A percentile compares a stretch with the other conserved stretches of the same genome.
phyloP scores from a whole-genome alignment of 768 basidiomycete species.

The Lactarius sp. region DNA sequence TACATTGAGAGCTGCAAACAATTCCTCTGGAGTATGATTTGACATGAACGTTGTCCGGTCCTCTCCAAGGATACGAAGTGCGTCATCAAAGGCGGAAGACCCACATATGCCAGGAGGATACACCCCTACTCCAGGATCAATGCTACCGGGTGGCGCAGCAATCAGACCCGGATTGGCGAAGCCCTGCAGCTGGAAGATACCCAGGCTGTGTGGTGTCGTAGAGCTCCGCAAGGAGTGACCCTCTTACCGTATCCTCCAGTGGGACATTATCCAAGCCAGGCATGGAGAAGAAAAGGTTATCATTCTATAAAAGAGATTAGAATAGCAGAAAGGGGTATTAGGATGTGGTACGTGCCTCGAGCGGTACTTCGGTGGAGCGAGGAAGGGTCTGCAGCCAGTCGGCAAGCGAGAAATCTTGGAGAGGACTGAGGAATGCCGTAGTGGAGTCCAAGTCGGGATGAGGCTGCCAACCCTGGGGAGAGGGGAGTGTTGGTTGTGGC shows the following conservation, averaged over 20 bases:
- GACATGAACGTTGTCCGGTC: constrained; percentile 4
- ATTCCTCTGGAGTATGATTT: constrained; percentile 2
- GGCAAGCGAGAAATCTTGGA: too few relatives aligned
- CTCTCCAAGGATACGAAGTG: background rate
- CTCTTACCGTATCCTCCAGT: background rate
- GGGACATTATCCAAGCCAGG: background rate
- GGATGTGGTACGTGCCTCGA: too few relatives aligned
- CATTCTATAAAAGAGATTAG: constrained; percentile 4
- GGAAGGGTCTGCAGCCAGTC: background rate
- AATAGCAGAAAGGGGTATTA: background rate
- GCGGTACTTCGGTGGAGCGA: background rate
- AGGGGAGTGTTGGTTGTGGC: background rate
- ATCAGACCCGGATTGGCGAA: background rate
- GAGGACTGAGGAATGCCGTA: background rate
- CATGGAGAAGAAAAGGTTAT: background rate
- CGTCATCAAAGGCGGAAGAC: background rate
- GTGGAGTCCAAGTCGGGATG: background rate
- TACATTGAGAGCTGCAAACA: constrained; percentile 3
- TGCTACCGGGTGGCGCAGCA: constrained; percentile 5
- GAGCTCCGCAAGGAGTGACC: background rate
- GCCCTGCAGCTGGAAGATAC: constrained; percentile 3
- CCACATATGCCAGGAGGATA: constrained; percentile 4
- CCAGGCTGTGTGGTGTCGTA: background rate
- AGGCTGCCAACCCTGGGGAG: constrained; percentile 3
- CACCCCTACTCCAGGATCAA: constrained; percentile 11